These are phyloP conservation scores for Saturnispora gosingensis DNA, from an alignment of 805 yeast species.

Conservation along the genomic window DNA sequence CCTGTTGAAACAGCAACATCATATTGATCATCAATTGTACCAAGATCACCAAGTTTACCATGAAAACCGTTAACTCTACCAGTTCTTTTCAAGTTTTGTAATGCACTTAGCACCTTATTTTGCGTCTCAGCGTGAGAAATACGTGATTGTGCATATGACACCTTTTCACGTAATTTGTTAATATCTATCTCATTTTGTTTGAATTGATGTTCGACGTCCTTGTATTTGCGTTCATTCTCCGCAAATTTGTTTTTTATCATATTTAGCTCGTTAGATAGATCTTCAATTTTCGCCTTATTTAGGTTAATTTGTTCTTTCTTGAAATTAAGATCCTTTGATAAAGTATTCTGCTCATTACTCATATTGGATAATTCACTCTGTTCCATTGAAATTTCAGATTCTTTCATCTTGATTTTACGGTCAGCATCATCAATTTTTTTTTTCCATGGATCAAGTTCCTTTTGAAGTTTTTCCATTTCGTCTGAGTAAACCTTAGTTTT, in stretches of 20 bases:
- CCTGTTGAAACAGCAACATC: conserved; percentile 96
- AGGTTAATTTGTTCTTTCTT: conserved; percentile 28
- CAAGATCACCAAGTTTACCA: conserved; percentile 88
- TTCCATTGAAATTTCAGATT: conserved; percentile 55
- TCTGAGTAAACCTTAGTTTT: conserved; percentile 63
- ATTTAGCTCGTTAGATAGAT: conserved; percentile 39
- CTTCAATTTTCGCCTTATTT: conserved; percentile 37
- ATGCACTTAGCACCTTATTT: conserved; percentile 60
- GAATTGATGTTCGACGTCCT: conserved; percentile 38
- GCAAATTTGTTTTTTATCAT: conserved; percentile 45
- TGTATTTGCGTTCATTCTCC: conserved; percentile 50
- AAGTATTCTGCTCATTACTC: conserved; percentile 31
- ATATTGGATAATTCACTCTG: conserved; percentile 36
- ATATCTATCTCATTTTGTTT: conserved; percentile 47
- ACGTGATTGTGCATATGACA: conserved; percentile 57
- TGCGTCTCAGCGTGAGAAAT: conserved; percentile 54
- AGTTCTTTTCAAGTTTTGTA: conserved; percentile 59
- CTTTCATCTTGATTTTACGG: conserved; percentile 54
- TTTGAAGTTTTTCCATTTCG: conserved; percentile 55
- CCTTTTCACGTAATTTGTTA: conserved; percentile 46
- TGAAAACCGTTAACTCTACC: conserved; percentile 81
- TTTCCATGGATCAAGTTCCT: conserved; percentile 75
- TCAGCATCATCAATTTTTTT: conserved; percentile 54
- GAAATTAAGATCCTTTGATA: conserved; percentile 27
- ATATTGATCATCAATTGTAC: conserved; percentile 78